Conservation (phyloP, 331 rosid species). For the Prunus yedoensis region DNA sequence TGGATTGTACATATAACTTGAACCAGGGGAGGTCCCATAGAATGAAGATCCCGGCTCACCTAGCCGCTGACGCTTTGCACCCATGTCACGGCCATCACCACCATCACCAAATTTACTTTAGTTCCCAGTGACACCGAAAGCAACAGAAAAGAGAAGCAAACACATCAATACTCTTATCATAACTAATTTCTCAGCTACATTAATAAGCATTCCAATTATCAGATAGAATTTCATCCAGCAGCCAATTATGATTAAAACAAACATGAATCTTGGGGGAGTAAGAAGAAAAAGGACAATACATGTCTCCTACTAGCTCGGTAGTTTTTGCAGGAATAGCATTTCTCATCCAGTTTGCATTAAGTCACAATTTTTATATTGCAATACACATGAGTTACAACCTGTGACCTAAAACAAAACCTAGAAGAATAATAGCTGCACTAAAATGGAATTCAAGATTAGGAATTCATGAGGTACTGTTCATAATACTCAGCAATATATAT, state of each 20-base stretch:
- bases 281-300: not conserved
- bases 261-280: no score
- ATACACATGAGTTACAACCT: not conserved
- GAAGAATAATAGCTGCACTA: not conserved
- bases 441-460: not conserved
- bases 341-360: not conserved
- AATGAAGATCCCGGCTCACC: slow-evolving; percentile 78
- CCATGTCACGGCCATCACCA: slow-evolving; percentile 90
- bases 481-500: not conserved
- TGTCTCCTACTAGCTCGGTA: not conserved
- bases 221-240: not conserved
- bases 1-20: slow-evolving; percentile 73
- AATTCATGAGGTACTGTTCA: not conserved
- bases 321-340: not conserved
- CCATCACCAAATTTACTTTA: slow-evolving; percentile 60
- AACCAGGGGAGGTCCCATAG: slow-evolving; percentile 71
- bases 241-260: not conserved
- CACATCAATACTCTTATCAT: slow-evolving; percentile 1
- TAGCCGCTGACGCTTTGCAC: slow-evolving; percentile 85
- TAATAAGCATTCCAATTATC: not conserved
- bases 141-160: slow-evolving; percentile 14
- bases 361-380: not conserved
- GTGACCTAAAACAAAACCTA: not conserved
- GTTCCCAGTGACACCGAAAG: slow-evolving; percentile 18
- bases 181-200: not conserved